phyloP scores from a whole-genome alignment of 1,139 yeast species.

The Geotrichum cucujoidarum region DNA sequence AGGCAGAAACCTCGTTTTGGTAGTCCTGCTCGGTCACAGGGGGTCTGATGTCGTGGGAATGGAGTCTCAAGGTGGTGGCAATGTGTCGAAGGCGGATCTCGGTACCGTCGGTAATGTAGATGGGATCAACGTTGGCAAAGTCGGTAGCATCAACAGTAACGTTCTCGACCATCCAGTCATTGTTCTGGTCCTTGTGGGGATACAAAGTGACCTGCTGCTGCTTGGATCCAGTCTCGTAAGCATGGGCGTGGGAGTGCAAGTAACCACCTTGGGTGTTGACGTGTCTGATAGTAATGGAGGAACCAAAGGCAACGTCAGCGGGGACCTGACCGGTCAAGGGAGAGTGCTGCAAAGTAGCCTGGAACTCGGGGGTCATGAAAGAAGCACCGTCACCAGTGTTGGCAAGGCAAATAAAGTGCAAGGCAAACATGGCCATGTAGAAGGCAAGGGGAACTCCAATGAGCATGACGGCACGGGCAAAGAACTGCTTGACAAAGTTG shows the following conservation, averaged over 20 bases:
- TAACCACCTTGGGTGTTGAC: constrained; percentile 88
- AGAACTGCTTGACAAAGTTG: constrained; percentile 50
- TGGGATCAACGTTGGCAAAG: constrained; percentile 36
- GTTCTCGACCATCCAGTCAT: constrained; percentile 73
- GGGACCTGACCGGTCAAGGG: constrained; percentile 60
- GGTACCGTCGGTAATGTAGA: constrained; percentile 68
- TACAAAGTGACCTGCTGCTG: constrained; percentile 89
- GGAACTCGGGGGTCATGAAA: constrained; percentile 86
- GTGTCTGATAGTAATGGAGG: constrained; percentile 76
- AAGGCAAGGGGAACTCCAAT: constrained; percentile 65
- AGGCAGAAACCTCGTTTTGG: constrained; percentile 91
- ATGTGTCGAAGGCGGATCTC: constrained; percentile 74
- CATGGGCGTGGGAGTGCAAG: constrained; percentile 83
- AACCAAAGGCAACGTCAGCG: constrained; percentile 86
- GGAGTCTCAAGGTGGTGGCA: constrained; percentile 72
- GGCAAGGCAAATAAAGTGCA: constrained; percentile 68
- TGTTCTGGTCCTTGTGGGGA: constrained; percentile 87
- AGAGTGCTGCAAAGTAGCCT: constrained; percentile 68
- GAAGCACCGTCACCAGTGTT: constrained; percentile 86
- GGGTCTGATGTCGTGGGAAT: constrained; percentile 93
- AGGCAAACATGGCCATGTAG: constrained; percentile 66
- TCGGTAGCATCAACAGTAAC: constrained; percentile 30
- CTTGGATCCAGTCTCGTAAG: constrained; percentile 86
- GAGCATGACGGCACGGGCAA: constrained; percentile 53
- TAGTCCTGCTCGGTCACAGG: constrained; percentile 91